These are phyloP conservation scores for Rhodofomes roseus DNA, from an alignment of 1,284 basidiomycete genomes.

Conservation along the genomic window DNA sequence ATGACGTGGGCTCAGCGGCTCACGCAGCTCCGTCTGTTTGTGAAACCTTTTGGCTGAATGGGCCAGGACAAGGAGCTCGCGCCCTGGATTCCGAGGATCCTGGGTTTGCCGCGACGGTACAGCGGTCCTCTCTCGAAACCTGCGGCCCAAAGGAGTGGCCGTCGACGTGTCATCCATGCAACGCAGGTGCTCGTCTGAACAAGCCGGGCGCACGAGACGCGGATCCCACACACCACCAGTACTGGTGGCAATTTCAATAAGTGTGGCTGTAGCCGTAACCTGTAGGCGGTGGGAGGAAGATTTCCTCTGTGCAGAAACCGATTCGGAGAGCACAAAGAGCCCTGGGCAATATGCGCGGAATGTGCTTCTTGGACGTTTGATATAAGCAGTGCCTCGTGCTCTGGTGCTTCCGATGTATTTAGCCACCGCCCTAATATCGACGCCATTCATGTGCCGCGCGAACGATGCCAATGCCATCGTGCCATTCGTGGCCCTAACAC, in stretches of 20 bases:
- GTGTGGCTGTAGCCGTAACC: neutral
- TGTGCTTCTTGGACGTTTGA: neutral
- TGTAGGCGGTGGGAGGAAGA: neutral
- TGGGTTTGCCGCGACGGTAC: neutral
- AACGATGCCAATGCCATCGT: constrained; percentile 2
- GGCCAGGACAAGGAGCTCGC: neutral
- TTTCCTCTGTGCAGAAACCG: neutral
- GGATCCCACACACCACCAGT: neutral
- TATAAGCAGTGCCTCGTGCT: neutral
- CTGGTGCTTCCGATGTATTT: neutral
- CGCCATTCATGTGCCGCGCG: neutral
- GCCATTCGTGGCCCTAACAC: neutral
- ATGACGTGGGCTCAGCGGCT: neutral
- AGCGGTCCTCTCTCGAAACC: neutral
- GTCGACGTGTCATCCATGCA: neutral
- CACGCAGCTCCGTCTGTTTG: neutral
- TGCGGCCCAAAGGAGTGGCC: neutral
- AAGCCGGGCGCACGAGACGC: neutral
- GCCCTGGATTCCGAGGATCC: neutral
- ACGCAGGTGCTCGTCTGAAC: neutral
- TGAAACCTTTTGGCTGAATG: neutral
- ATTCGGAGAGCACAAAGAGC: neutral
- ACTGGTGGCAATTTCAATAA: constrained; percentile 1
- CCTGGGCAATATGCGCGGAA: neutral
- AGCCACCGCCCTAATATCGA: neutral